Conservation (phyloP, 352 stramenopile species). For the Aphanomyces euteiches region DNA sequence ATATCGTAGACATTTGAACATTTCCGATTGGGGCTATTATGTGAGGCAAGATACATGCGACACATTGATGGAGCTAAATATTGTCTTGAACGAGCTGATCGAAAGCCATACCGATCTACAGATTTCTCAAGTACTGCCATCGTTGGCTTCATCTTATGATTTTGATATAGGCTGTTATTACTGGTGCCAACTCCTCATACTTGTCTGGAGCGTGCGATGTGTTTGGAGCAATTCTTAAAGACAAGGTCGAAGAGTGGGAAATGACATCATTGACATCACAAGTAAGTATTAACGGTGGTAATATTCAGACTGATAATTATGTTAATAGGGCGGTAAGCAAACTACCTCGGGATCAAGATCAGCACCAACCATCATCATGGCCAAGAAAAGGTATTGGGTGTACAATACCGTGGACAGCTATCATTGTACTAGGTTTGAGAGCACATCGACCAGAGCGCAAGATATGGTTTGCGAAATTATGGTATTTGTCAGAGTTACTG, state of each 20-base stretch:
- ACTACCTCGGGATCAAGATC: neutral
- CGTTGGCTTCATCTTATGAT: neutral
- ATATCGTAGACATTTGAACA: slow-evolving; percentile 54
- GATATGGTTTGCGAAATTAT: slow-evolving; percentile 83
- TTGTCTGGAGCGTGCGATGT: slow-evolving; percentile 61
- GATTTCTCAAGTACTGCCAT: slow-evolving; percentile 55
- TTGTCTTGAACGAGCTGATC: slow-evolving; percentile 72
- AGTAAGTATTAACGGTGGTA: neutral
- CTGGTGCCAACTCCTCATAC: slow-evolving; percentile 69
- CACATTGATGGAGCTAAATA: slow-evolving; percentile 60
- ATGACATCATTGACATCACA: slow-evolving; percentile 40
- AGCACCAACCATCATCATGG: slow-evolving; percentile 51
- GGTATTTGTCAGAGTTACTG: slow-evolving; percentile 38
- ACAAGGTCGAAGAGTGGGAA: slow-evolving; percentile 68
- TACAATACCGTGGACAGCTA: neutral
- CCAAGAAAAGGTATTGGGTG: slow-evolving; percentile 58
- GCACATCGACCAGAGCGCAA: slow-evolving; percentile 66
- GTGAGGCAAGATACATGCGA: slow-evolving; percentile 76
- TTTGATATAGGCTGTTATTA: slow-evolving; percentile 47
- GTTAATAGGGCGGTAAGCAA: slow-evolving; percentile 5
- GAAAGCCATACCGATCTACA: slow-evolving; percentile 67
- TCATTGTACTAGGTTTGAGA: slow-evolving; percentile 47
- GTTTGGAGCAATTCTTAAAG: slow-evolving; percentile 59
- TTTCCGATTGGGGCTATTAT: slow-evolving; percentile 71
- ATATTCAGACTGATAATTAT: neutral